These are phyloP conservation scores for Glycine tomentella DNA, from an alignment of 306 rosid genomes.

Conservation along the genomic window DNA sequence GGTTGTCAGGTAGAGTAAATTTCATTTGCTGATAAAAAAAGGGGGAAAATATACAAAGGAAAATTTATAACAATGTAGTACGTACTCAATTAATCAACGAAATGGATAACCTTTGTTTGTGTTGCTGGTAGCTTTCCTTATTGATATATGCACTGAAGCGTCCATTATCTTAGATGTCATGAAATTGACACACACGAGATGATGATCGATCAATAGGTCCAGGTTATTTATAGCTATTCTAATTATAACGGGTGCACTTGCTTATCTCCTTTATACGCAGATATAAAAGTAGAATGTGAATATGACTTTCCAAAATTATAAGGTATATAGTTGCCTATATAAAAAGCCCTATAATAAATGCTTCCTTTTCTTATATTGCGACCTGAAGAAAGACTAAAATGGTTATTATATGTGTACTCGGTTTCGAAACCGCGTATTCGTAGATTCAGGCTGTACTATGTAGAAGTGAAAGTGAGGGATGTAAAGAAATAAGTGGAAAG, in stretches of 20 bases:
- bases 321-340: neutral
- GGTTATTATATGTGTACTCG: too few relatives aligned
- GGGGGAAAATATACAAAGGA: too few relatives aligned
- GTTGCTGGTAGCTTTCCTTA: neutral
- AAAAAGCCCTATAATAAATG: neutral
- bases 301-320: neutral
- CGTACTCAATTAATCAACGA: neutral
- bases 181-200: neutral
- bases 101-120: neutral
- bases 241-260: neutral
- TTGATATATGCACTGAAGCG: too few relatives aligned
- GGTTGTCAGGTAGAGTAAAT: neutral
- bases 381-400: neutral
- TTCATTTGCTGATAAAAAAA: neutral
- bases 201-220: neutral
- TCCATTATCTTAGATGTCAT: neutral
- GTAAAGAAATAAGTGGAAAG: too few relatives aligned
- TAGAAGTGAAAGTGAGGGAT: too few relatives aligned
- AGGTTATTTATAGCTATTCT: neutral
- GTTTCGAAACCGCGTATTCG: too few relatives aligned
- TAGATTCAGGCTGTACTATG: too few relatives aligned
- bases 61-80: too few relatives aligned
- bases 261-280: neutral
- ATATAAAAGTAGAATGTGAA: neutral
- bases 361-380: neutral